Conservation (phyloP, 371 early-diverging fungal genomes). For the Paraphysoderma sedebokerense region DNA sequence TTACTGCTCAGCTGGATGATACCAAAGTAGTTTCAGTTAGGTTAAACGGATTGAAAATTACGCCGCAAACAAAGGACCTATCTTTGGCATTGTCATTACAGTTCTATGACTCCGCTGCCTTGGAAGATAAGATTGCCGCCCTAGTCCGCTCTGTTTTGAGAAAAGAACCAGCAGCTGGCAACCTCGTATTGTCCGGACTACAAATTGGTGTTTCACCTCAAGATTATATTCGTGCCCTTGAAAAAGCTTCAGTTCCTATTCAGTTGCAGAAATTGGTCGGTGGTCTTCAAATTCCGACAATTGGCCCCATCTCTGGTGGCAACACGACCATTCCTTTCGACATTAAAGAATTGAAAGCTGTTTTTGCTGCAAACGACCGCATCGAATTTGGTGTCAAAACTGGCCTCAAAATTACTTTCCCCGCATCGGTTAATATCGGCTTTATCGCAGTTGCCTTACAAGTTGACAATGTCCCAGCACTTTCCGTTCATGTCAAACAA, state of each 20-base stretch:
- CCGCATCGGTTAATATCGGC: background rate
- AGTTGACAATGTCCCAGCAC: background rate
- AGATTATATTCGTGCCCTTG: background rate
- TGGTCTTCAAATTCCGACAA: background rate
- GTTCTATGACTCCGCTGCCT: background rate
- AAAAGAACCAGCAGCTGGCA: background rate
- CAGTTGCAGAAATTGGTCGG: background rate
- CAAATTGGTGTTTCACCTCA: background rate
- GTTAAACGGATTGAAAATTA: background rate
- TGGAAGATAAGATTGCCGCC: background rate
- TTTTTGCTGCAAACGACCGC: background rate
- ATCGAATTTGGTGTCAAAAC: background rate
- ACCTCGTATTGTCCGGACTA: background rate
- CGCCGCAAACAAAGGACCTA: background rate
- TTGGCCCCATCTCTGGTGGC: background rate
- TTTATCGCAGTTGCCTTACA: background rate
- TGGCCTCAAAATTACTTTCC: background rate
- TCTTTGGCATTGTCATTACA: background rate
- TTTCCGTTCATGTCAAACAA: background rate
- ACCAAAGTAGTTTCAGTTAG: background rate
- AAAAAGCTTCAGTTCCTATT: background rate
- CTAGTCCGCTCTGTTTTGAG: background rate
- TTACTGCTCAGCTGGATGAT: background rate
- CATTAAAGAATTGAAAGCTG: background rate
- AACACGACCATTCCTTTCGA: background rate